Conservation (phyloP, 495 filamentous ascomycete genomes). For the Letharia lupina region DNA sequence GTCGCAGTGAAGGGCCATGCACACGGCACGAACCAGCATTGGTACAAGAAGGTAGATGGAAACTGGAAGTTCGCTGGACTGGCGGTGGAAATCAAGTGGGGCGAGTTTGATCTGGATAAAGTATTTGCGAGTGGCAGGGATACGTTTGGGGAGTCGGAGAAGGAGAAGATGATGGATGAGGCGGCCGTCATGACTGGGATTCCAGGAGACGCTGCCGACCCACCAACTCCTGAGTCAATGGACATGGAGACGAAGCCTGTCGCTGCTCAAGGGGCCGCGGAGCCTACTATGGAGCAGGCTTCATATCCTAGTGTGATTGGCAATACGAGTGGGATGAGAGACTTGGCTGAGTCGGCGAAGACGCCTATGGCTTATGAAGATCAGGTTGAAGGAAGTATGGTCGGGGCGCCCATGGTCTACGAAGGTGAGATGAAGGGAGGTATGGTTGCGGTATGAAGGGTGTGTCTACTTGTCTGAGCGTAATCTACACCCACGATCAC, state of each 20-base stretch:
- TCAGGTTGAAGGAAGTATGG: neutral
- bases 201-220: neutral
- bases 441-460: neutral
- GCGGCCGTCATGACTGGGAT: slow-evolving; percentile 1
- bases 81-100: slow-evolving; percentile 22
- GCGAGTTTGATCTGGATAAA: slow-evolving; percentile 21
- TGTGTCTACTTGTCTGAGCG: neutral
- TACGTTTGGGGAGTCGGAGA: slow-evolving; percentile 12
- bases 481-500: neutral
- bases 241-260: neutral
- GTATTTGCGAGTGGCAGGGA: slow-evolving; percentile 18
- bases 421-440: neutral
- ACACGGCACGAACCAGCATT: slow-evolving; percentile 22
- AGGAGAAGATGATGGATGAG: slow-evolving; percentile 10
- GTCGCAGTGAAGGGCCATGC: slow-evolving; percentile 21
- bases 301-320: neutral
- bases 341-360: neutral
- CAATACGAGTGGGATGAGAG: slow-evolving; percentile 1
- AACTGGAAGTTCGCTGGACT: slow-evolving; percentile 23
- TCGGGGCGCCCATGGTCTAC: neutral
- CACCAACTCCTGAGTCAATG: neutral
- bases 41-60: slow-evolving; percentile 22
- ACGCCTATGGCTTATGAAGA: neutral
- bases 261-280: neutral
- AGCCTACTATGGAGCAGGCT: neutral